A percentile compares a stretch with the other conserved stretches of the same genome.
Conservation (phyloP, 371 early-diverging fungal genomes). For the Mortierella sp. region DNA sequence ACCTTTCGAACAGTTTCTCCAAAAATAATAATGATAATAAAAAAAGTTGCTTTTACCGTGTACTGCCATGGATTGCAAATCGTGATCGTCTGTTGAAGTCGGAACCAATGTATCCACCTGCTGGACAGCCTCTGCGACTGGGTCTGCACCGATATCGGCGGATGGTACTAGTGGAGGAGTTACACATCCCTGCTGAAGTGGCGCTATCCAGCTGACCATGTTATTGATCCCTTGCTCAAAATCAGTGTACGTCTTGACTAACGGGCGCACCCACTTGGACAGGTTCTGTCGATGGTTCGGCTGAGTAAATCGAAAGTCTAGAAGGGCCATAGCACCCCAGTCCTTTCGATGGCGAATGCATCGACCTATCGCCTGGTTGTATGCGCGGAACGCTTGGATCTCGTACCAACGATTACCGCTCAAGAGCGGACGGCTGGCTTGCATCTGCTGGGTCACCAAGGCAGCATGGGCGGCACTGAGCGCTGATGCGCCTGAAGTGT, state of each 20-base stretch:
- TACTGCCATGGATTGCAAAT: not conserved
- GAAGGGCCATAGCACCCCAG: conserved; percentile 75
- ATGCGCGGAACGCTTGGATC: conserved; percentile 90
- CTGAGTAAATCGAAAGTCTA: conserved; percentile 68
- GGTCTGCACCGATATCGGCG: not conserved
- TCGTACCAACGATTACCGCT: conserved; percentile 84
- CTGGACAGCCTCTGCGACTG: too few relatives aligned
- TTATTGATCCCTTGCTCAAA: conserved; percentile 58
- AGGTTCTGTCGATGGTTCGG: conserved; percentile 58
- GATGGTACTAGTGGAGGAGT: not conserved
- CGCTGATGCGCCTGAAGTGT: conserved; percentile 11
- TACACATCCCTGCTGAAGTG: not conserved
- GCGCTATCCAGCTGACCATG: conserved; percentile 48
- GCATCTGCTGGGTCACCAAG: not conserved
- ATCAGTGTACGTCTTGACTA: conserved; percentile 34
- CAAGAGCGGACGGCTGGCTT: conserved; percentile 20
- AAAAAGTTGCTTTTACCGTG: conserved; percentile 1
- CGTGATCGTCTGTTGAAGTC: not conserved
- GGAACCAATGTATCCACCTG: not conserved
- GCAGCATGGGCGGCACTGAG: conserved; percentile 2
- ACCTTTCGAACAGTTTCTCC: too few relatives aligned
- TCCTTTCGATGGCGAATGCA: conserved; percentile 92
- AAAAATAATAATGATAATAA: too few relatives aligned
- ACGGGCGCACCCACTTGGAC: conserved; percentile 77
- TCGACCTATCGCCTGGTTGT: conserved; percentile 96